Conservation (phyloP, 164 flowering plant genomes). For the Cinnamomum chago region DNA sequence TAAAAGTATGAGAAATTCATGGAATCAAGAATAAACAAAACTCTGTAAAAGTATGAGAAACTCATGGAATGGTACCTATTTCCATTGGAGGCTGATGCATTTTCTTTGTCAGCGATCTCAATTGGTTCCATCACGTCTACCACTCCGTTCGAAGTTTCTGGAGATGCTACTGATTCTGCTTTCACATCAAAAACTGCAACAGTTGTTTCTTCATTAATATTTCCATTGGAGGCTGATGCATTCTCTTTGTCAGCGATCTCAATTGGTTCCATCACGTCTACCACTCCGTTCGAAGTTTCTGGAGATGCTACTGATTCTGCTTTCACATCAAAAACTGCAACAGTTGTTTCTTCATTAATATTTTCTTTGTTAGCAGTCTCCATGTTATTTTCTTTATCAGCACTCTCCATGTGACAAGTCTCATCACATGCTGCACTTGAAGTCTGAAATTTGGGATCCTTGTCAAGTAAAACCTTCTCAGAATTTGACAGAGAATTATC, state of each 20-base stretch:
- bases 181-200: conserved; percentile 2
- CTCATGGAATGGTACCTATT: conserved; percentile 4
- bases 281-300: conserved; percentile 1
- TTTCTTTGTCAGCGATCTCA: conserved; percentile 62
- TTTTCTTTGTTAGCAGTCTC: conserved; percentile 12
- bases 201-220: conserved; percentile 2
- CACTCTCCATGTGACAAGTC: background rate
- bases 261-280: conserved; percentile 17
- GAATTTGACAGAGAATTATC: conserved; percentile 16
- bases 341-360: conserved; percentile 1
- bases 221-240: conserved; percentile 33
- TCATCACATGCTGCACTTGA: conserved; percentile 7
- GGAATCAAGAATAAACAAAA: too few species aligned
- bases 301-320: conserved; percentile 9
- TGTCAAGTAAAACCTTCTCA: conserved; percentile 11
- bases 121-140: conserved; percentile 17
- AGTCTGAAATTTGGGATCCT: background rate
- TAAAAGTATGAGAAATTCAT: too few species aligned
- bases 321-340: conserved; percentile 5
- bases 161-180: conserved; percentile 8
- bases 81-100: conserved; percentile 34
- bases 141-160: conserved; percentile 4
- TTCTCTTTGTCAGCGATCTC: conserved; percentile 66
- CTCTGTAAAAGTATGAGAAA: background rate
- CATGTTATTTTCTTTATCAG: conserved; percentile 11